These are phyloP conservation scores for Malus hybrid DNA, from an alignment of 331 rosid genomes.

Conservation along the genomic window DNA sequence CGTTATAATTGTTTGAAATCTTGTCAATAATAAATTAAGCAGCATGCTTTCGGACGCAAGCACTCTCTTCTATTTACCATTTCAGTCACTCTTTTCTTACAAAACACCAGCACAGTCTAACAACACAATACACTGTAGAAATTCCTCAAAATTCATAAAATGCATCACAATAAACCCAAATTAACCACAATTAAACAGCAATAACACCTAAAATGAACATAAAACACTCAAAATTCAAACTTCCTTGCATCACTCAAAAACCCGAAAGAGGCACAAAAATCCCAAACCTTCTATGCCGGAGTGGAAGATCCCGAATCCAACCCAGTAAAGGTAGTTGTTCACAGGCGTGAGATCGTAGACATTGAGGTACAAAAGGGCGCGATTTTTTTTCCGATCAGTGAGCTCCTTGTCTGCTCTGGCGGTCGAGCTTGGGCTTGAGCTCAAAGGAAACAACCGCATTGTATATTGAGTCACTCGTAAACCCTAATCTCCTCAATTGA, in stretches of 20 bases:
- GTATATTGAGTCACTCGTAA: slow-evolving; percentile 3
- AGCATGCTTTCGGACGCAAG: neutral
- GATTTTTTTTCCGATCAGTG: slow-evolving; percentile 14
- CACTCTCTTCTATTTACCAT: neutral
- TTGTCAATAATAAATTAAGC: neutral
- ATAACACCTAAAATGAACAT: neutral
- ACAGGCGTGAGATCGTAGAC: slow-evolving; percentile 86
- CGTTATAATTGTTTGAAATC: neutral
- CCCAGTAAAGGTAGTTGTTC: slow-evolving; percentile 70
- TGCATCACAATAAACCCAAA: neutral
- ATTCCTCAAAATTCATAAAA: neutral
- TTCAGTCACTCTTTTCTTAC: neutral
- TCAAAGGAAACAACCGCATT: slow-evolving; percentile 76
- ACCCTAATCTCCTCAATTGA: slow-evolving; percentile 15
- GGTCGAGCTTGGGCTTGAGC: slow-evolving; percentile 40
- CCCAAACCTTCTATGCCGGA: slow-evolving; percentile 83
- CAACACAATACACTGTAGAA: neutral
- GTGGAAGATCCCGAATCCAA: slow-evolving; percentile 82
- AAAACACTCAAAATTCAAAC: neutral
- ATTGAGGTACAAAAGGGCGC: slow-evolving; percentile 64
- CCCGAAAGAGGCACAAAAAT: neutral
- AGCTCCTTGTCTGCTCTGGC: slow-evolving; percentile 29
- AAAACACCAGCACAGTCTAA: neutral
- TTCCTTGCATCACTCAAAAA: neutral
- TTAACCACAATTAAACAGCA: neutral